Conservation (phyloP, 495 filamentous ascomycete species). For the Penicillium simplicissimum region DNA sequence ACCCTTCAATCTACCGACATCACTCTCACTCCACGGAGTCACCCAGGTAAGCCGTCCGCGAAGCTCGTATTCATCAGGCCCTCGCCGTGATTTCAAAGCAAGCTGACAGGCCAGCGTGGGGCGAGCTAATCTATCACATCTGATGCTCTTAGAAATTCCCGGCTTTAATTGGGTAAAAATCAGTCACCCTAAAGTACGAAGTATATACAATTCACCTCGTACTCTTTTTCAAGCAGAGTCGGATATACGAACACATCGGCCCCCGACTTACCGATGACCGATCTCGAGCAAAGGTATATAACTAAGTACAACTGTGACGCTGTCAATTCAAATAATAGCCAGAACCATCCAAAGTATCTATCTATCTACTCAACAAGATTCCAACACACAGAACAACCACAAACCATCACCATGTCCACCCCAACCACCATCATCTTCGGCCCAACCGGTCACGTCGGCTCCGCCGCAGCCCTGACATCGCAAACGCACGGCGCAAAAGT, state of each 20-base stretch:
- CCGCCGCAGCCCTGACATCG: conserved; percentile 46
- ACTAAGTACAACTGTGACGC: neutral
- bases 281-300: neutral
- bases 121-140: too few relatives aligned
- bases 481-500: conserved; percentile 22
- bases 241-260: neutral
- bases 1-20: neutral
- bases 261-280: conserved; percentile 1
- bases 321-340: neutral
- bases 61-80: neutral
- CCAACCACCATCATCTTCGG: conserved; percentile 27
- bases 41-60: neutral
- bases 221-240: neutral
- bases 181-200: neutral
- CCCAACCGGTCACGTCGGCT: conserved; percentile 31
- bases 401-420: neutral
- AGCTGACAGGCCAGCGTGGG: neutral
- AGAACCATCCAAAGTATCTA: neutral
- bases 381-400: too few relatives aligned
- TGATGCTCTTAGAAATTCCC: neutral
- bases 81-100: conserved; percentile 4
- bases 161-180: neutral
- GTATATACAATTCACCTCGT: neutral
- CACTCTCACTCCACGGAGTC: neutral
- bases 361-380: neutral